Evolutionary conservation across 2,329 filamentous ascomycete genomes (phyloP), one percentile per base, ranked within the genome.

Genomic region (Epicoccum sorghinum): DNA sequence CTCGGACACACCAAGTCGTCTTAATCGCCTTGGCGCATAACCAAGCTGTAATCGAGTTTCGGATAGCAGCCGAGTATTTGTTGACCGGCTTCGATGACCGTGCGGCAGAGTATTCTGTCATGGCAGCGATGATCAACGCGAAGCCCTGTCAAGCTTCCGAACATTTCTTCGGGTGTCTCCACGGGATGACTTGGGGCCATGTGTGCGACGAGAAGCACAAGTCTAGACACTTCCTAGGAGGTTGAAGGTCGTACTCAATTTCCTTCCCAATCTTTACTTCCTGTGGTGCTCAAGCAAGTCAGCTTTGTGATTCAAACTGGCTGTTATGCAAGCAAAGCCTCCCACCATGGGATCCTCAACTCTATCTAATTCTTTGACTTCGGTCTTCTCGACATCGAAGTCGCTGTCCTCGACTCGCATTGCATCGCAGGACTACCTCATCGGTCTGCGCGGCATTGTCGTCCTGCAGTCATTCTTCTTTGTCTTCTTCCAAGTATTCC

Each of bases 381-480:
- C 57, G 18, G 53, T 60, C 48, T 57, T 58, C 14, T 59, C 61
- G 3, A 49, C 60, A 1, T 49, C 57, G 7, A 50, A 42, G 27
- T 56, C 47, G 7, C 37, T 57, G 24, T 47, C 55, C 22, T 52
- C 61, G 6, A 44, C 36, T 41, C 57, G 43, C 13, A 49, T 60
- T 6, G 47, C 61, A 9, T 65, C 60, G 13, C 69, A 71, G 51
- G 63, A 72, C 51, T 74, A 79, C 48, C 71, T 80, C 14, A 61
- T 76, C 29, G 79, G 78, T n/a, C 63, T 81, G 24, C 74, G 77
- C 30, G 78, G 78, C 29, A 58, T 79, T n/a, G 60, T 80, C 14
- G 74, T 75, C 6, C 59, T 81, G 10, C 65, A 77, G 55, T 73
- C 74, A 9, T 78, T 81, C 43, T 56, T 80, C 37, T 80, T 77